Conservation (phyloP, 73 alveolate species). For the Tetrahymena thermophila region DNA sequence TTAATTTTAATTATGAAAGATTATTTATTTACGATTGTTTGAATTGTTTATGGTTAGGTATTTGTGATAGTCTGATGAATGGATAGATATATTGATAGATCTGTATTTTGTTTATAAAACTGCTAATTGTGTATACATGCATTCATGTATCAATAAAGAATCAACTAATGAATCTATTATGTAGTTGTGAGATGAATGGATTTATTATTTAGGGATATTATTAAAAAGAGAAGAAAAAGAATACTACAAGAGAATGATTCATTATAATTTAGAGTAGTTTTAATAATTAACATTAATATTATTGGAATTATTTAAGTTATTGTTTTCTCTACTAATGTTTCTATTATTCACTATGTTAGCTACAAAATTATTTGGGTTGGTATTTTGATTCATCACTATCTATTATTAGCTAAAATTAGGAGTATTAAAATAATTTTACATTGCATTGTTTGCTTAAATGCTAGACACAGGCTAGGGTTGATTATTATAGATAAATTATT, state of each 20-base stretch:
- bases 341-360: not conserved
- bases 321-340: not conserved
- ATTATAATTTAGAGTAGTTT: not conserved
- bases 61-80: not conserved
- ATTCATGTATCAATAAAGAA: too few relatives aligned
- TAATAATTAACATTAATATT: not conserved
- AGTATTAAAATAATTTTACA: not conserved
- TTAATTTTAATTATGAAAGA: not conserved
- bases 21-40: too few relatives aligned
- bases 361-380: not conserved
- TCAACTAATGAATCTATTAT: too few relatives aligned
- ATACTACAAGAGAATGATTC: not conserved
- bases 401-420: not conserved
- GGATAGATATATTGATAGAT: too few relatives aligned
- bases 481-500: too few relatives aligned
- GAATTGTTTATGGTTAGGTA: not conserved
- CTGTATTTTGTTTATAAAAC: not conserved
- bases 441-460: not conserved
- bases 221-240: not conserved
- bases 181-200: not conserved
- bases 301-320: not conserved
- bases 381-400: not conserved
- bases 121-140: too few relatives aligned
- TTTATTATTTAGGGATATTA: not conserved
- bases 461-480: not conserved